Conservation (phyloP, 768 basidiomycete species). For the Boletus fagicola region DNA sequence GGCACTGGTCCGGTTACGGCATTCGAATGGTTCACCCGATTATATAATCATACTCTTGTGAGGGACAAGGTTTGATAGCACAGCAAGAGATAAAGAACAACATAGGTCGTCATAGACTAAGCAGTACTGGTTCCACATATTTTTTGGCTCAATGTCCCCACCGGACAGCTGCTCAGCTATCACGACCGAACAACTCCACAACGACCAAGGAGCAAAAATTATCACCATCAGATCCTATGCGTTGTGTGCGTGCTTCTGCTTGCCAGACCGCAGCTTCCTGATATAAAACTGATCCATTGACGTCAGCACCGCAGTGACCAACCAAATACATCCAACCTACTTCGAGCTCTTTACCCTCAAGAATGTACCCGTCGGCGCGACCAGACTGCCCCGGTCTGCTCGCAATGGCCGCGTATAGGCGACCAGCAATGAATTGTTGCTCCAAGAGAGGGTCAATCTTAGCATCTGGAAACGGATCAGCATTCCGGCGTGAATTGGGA, state of each 20-base stretch:
- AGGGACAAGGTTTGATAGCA: slow-evolving; percentile 6
- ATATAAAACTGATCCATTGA: slow-evolving; percentile 74
- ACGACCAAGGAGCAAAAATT: background rate
- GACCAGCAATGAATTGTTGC: slow-evolving; percentile 88
- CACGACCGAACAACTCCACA: background rate
- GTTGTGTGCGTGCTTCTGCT: slow-evolving; percentile 86
- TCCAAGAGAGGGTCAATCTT: slow-evolving; percentile 92
- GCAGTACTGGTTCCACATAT: background rate
- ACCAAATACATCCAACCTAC: slow-evolving; percentile 40
- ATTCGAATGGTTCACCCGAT: slow-evolving; percentile 17
- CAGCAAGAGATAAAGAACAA: background rate
- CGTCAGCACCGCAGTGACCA: slow-evolving; percentile 20
- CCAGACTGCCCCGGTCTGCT: slow-evolving; percentile 97
- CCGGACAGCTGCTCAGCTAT: background rate
- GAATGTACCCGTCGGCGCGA: slow-evolving; percentile 93
- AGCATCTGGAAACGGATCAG: slow-evolving; percentile 53
- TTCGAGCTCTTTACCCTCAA: slow-evolving; percentile 99
- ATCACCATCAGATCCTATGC: slow-evolving; percentile 29
- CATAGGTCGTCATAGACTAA: background rate
- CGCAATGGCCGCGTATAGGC: slow-evolving; percentile 89
- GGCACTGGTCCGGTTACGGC: slow-evolving; percentile 35
- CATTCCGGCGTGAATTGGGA: background rate
- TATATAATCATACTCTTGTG: slow-evolving; percentile 18
- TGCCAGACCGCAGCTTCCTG: slow-evolving; percentile 88
- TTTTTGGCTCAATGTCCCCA: background rate